Percentiles rank a stretch among this genome's conserved stretches.
phyloP scores from a whole-genome alignment of 1,139 yeast species.

The Debaryomyces robertsiae region DNA sequence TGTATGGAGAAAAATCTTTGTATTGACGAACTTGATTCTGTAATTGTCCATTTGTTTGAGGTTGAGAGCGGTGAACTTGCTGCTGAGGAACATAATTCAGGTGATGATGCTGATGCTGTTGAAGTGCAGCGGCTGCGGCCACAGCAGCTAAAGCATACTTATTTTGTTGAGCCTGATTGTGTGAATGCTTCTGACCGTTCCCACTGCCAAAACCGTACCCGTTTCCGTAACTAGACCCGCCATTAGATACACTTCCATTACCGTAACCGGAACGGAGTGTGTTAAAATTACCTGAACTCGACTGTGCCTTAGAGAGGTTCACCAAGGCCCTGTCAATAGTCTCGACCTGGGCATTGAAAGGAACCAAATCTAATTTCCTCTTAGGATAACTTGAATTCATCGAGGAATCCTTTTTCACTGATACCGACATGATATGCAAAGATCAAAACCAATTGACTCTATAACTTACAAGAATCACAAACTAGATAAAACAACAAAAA shows the following conservation, averaged over 20 bases:
- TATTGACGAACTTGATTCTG: constrained; percentile 14
- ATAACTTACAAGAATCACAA: constrained; percentile 1
- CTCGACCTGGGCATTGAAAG: constrained; percentile 36
- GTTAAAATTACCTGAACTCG: constrained; percentile 14
- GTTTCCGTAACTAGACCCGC: no score
- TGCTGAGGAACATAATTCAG: constrained; percentile 19
- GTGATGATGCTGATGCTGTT: constrained; percentile 26
- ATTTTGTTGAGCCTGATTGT: constrained; percentile 21
- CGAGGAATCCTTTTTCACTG: constrained; percentile 2
- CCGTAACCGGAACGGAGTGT: constrained; percentile 10
- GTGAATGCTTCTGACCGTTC: constrained; percentile 12
- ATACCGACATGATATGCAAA: constrained; percentile 13
- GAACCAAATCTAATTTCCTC: constrained; percentile 29
- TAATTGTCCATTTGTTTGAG: constrained; percentile 11
- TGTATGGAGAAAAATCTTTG: constrained; percentile 4
- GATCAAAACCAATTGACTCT: constrained; percentile 10
- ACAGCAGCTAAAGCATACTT: constrained; percentile 34
- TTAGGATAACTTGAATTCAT: constrained; percentile 23
- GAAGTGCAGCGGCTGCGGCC: constrained; percentile 35
- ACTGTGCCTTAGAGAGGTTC: constrained; percentile 16
- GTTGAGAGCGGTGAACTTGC: constrained; percentile 14
- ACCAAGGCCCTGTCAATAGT: constrained; percentile 22
- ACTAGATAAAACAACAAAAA: constrained; percentile 6
- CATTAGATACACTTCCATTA: no score
- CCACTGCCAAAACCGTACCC: constrained; percentile 11